Base-by-base conservation (phyloP, 192 early-diverging fungal species). In the Cladochytrium replicatum region DNA sequence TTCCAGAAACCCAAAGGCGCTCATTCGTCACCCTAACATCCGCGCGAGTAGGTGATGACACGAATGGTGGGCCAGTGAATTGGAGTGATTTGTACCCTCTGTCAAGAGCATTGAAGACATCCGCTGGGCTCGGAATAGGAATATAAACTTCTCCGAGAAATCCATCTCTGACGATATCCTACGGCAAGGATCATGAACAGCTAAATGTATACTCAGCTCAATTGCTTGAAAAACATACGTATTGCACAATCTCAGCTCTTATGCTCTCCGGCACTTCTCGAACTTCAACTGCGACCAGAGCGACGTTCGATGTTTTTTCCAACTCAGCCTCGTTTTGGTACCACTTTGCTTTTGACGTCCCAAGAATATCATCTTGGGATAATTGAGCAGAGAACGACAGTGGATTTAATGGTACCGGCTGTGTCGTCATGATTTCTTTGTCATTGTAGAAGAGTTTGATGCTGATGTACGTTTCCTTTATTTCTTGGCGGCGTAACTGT, bases 381-480 rank as follows among this genome's bases (percentile, higher is more conserved):
- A 74, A 72, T 21, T 40, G 48, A 21, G 57, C 43, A 0, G 29
- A 30, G 50, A 75, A 76, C 8, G 34, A 30, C 27, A 43, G 42
- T 40, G 55, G 41, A 28, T 70, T 54, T 4, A 77, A 21, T 0
- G 53, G 44, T 28, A 42, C 49, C 19, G 67, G 61, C 17, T 47
- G 29, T 9, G 69, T 77, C 9, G 60, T 47, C 19, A 67, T 74
- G 1, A 77, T 50, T 50, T 60, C 61, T 43, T 66, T 72, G 31
- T 50, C 46, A 38, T 77, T 75, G 46, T 71, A 71, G 15, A 48
- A 62, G 15, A 77, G 11, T 8, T 40, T 27, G 1, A 63, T 19
- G 27, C 46, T 63, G 15, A 65, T 27, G 9, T 46, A 38, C 0
- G 61, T 64, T 13, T 57, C 30, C 27, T 69, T 50, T 24, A 63